Conservation (phyloP, 23 red algal genomes). For the Gracilaria gracilis region DNA sequence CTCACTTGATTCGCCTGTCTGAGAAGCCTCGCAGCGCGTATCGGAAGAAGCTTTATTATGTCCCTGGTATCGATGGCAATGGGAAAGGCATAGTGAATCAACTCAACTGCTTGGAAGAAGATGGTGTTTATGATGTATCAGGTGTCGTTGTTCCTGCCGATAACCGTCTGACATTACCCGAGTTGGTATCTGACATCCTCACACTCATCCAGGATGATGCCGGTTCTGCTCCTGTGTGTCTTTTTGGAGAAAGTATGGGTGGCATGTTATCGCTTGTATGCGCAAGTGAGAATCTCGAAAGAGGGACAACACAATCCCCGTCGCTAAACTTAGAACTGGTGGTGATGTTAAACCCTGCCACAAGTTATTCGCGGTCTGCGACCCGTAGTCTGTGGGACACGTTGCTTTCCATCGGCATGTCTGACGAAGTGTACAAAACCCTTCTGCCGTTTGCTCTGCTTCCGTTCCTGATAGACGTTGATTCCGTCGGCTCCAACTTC, state of each 20-base stretch:
- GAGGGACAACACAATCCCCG: neutral
- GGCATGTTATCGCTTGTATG: slow-evolving; percentile 42
- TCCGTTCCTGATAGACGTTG: slow-evolving; percentile 51
- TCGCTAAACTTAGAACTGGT: slow-evolving; percentile 39
- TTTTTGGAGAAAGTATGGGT: slow-evolving; percentile 88
- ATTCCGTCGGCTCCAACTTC: slow-evolving; percentile 5
- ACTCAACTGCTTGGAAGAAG: slow-evolving; percentile 53
- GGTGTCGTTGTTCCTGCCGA: slow-evolving; percentile 68
- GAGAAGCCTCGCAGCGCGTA: neutral
- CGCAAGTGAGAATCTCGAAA: slow-evolving; percentile 28
- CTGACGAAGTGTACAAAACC: slow-evolving; percentile 16
- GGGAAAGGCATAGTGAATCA: slow-evolving; percentile 80
- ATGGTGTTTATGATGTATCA: slow-evolving; percentile 75
- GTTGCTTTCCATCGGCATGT: slow-evolving; percentile 47
- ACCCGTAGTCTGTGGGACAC: slow-evolving; percentile 58
- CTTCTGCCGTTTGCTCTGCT: slow-evolving; percentile 53
- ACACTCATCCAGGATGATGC: slow-evolving; percentile 55
- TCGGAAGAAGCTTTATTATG: slow-evolving; percentile 77
- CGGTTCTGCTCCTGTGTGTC: slow-evolving; percentile 2
- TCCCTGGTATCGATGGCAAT: slow-evolving; percentile 97
- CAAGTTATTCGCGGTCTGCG: slow-evolving; percentile 54
- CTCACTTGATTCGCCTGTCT: slow-evolving; percentile 39
- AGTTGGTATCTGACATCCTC: slow-evolving; percentile 38
- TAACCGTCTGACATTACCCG: slow-evolving; percentile 50
- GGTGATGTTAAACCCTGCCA: slow-evolving; percentile 79